Evolutionary conservation across 140 eudicot genomes (phyloP).

Genomic region (Stevia rebaudiana): DNA sequence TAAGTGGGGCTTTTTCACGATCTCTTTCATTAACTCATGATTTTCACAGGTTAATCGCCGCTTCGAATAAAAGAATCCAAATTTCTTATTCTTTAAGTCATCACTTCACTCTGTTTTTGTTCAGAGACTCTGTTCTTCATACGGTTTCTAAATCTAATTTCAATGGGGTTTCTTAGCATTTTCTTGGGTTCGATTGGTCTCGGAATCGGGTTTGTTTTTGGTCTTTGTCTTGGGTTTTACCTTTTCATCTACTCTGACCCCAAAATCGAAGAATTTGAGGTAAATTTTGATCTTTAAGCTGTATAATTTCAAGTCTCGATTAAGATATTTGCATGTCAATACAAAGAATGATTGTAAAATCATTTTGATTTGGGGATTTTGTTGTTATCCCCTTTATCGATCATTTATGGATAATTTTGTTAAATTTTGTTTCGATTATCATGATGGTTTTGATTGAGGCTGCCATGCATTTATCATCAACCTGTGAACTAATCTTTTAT

Average conservation of each 20-base stretch:
- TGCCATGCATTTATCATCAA: not conserved
- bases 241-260: slow-evolving; percentile 66
- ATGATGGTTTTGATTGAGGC: slow-evolving; percentile 10
- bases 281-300: slow-evolving; percentile 8
- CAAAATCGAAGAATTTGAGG: slow-evolving; percentile 43
- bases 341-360: not conserved
- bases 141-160: not conserved
- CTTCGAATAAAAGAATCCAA: not conserved
- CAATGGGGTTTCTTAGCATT: slow-evolving; percentile 62
- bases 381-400: not conserved
- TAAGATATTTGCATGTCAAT: slow-evolving; percentile 15
- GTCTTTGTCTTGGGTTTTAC: slow-evolving; percentile 63
- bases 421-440: not conserved
- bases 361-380: not conserved
- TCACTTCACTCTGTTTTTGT: slow-evolving; percentile 3
- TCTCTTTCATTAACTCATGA: not conserved
- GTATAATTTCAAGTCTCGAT: not conserved
- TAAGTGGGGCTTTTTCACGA: not conserved
- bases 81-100: slow-evolving; percentile 15
- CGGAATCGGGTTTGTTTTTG: slow-evolving; percentile 57
- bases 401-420: not conserved
- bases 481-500: not conserved
- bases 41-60: not conserved
- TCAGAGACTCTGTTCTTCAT: slow-evolving; percentile 15
- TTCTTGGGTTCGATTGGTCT: slow-evolving; percentile 62